Base-by-base conservation (phyloP, 2,329 filamentous ascomycete genomes). In the Exophiala oligosperma region DNA sequence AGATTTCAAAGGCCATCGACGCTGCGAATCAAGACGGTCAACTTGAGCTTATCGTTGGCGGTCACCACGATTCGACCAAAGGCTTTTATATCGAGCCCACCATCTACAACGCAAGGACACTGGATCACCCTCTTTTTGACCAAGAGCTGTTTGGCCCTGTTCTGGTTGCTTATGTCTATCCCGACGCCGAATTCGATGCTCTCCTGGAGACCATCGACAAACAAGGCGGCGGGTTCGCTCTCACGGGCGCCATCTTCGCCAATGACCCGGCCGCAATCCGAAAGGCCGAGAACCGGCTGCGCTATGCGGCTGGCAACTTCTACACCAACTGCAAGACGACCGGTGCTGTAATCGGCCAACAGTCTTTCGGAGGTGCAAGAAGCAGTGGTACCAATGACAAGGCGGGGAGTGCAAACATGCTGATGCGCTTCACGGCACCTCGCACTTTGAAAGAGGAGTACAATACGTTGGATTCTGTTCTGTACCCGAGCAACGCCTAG, bases 21-120 rank as follows among this genome's bases (percentile, higher is more conserved):
- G 83, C 81, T 28, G 87, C 89, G 28, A 90, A 89, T 74, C 77
- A 79, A 17, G 90, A 92, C 73, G 73, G 75, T 8, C 82, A 87
- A 59, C 80, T 92, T n/a, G 80, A 87, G 71, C 79, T 91, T 1
- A 71, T 93, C 17, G 81, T 81, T 1, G 90, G 90, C 44, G 90
- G 90, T 64, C 86, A 81, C 66, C 86, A 91, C 73, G 88, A 92
- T 72, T 81, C 81, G 57, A 85, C 81, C 65, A 85, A 85, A 73
- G 90, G 90, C 56, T 92, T 86, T 78, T 92, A 83, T 75, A 82
- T 93, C 69, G 81, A 88, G 73, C 90, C 90, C 4, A 92, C 90
- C 64, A 81, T 92, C 71, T 92, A 91, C 78, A 73, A 79, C 59
- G 86, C 88, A 51, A 84, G 78, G 57, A 86, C 87, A 74, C 85